These are phyloP conservation scores for Suillus decipiens DNA, from an alignment of 768 basidiomycete genomes.

Conservation along the genomic window DNA sequence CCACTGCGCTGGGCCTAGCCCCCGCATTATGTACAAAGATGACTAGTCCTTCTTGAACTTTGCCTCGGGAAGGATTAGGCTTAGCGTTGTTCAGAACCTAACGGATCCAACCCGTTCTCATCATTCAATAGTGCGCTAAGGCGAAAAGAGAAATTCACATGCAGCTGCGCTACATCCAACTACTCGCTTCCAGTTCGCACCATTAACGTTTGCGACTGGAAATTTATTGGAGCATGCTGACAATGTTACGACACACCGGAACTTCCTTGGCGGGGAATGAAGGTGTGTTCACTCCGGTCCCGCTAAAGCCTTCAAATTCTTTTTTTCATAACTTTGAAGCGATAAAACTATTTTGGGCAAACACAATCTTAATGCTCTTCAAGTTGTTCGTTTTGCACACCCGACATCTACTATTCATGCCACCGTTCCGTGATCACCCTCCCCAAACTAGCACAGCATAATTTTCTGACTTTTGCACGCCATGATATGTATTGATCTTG, in stretches of 20 bases:
- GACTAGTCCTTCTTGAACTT: background rate
- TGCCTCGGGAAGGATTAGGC: background rate
- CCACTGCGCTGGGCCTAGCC: background rate
- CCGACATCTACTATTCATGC: background rate
- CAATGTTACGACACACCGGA: background rate
- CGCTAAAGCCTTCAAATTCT: background rate
- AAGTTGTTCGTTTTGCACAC: background rate
- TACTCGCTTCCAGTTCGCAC: background rate
- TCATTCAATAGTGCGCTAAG: background rate
- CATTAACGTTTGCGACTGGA: background rate
- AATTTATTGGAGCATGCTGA: background rate
- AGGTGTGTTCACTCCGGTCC: background rate
- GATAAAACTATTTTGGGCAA: background rate
- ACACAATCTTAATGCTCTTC: too few species aligned
- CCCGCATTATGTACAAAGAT: conserved; percentile 1
- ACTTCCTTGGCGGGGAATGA: background rate
- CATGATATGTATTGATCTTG: too few species aligned
- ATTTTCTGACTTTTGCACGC: background rate
- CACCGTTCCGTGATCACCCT: background rate
- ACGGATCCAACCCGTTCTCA: background rate
- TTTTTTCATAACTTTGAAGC: background rate
- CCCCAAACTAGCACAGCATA: background rate
- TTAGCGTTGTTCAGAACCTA: background rate
- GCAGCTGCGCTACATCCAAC: background rate
- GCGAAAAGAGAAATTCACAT: background rate